phyloP scores from a whole-genome alignment of 2,329 filamentous ascomycete species.

The Phyllosticta capitalensis region DNA sequence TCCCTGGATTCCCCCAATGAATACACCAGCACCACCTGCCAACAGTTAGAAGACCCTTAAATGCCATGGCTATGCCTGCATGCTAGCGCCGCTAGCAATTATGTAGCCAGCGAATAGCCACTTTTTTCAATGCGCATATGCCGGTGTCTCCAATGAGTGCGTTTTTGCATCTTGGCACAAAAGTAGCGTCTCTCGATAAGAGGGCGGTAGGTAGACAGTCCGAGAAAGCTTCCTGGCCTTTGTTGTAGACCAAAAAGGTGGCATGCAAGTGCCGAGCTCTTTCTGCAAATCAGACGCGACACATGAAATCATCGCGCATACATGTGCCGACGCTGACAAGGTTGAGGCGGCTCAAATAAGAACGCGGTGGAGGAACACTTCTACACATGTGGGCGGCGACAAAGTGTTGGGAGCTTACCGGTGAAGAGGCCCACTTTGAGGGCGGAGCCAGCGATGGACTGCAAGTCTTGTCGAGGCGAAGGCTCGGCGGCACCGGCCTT shows the following conservation, averaged over 20 bases:
- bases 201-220: neutral
- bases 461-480: neutral
- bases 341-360: constrained; percentile 2
- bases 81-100: neutral
- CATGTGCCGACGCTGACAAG: neutral
- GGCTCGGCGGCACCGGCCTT: neutral
- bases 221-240: neutral
- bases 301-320: neutral
- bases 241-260: neutral
- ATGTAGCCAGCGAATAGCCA: neutral
- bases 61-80: neutral
- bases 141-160: neutral
- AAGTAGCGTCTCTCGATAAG: neutral
- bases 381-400: neutral
- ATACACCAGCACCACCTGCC: constrained; percentile 45
- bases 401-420: constrained; percentile 4
- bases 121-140: neutral
- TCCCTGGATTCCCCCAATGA: constrained; percentile 35
- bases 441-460: constrained; percentile 1
- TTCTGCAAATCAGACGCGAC: neutral
- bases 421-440: constrained; percentile 8
- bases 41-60: neutral
- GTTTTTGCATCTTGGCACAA: neutral
- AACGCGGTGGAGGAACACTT: neutral
- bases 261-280: neutral